phyloP scores from a whole-genome alignment of 345 rosid species.

The Camelina neglecta region DNA sequence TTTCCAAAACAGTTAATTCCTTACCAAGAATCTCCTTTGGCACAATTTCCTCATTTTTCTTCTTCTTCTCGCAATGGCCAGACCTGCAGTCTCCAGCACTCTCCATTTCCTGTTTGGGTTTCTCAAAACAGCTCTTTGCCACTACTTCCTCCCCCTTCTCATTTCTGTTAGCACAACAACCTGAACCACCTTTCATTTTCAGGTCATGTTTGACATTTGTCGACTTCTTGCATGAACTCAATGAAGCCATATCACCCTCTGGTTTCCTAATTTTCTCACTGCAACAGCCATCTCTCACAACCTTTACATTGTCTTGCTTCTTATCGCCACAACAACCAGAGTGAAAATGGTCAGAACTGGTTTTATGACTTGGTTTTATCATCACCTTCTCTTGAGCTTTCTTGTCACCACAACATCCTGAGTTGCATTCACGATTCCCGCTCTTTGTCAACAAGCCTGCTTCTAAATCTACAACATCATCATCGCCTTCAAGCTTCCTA shows the following conservation, averaged over 20 bases:
- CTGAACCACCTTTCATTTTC: slow-evolving; percentile 32
- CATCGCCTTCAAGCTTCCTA: slow-evolving; percentile 34
- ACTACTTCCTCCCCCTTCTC: slow-evolving; percentile 26
- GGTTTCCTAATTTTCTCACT: slow-evolving; percentile 21
- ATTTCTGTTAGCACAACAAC: slow-evolving; percentile 32
- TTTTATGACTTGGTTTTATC: slow-evolving; percentile 19
- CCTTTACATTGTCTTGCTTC: slow-evolving; percentile 25
- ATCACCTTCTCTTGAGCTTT: slow-evolving; percentile 35
- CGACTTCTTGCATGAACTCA: slow-evolving; percentile 40
- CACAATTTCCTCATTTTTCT: slow-evolving; percentile 8
- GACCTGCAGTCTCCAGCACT: slow-evolving; percentile 19
- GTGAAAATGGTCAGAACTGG: slow-evolving; percentile 28
- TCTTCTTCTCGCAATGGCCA: slow-evolving; percentile 20
- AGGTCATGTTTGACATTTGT: slow-evolving; percentile 23
- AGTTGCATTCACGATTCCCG: slow-evolving; percentile 31
- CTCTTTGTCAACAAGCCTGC: slow-evolving; percentile 44
- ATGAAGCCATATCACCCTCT: slow-evolving; percentile 21
- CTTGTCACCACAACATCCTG: slow-evolving; percentile 42
- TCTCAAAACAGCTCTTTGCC: slow-evolving; percentile 37
- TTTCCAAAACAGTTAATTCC: slow-evolving; percentile 7
- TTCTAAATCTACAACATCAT: slow-evolving; percentile 38
- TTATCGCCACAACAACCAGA: slow-evolving; percentile 42
- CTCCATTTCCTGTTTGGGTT: background rate
- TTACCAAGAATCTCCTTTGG: slow-evolving; percentile 5
- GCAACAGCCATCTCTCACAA: slow-evolving; percentile 35